Base-by-base conservation (phyloP, 371 early-diverging fungal genomes). In the Mucor velutinosus region DNA sequence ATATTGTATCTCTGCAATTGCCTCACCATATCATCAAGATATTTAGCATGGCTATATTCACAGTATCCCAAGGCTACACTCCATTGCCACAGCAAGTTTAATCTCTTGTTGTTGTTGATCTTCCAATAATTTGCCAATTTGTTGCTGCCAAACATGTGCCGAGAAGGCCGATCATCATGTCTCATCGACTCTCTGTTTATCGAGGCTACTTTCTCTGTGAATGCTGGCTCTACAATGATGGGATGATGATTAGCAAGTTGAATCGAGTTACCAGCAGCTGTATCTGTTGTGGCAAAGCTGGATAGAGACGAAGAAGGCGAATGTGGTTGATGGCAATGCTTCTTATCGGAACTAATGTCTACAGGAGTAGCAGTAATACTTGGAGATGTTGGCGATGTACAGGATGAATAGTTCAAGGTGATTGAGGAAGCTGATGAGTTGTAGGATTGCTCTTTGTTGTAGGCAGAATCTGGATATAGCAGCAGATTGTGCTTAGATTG, bases 31-130 rank as follows among this genome's bases (percentile, higher is more conserved):
- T 32, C 37, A 47, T 62, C 14, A 3, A 53, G 33, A 4, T 27
- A 4, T 49, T 62, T 62, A n/a, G 64, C 72, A 57, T 72, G 67
- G 12, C 15, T 32, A 23, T 67, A 67, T 61, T 64, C 65, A 4
- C 64, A 64, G 43, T 67, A 67, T 0, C 68, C 72, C 68, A 64
- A 61, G 1, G 72, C 43, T 4, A 64, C 49, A 41, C 67, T 47
- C 72, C 72, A 71, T 27, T 71, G 67, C 72, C 72, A 72, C 45
- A 72, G 12, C 27, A 72, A 32, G 0, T 15, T 39, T 1, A 72
- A 30, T 10, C 53, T 49, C 33, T 72, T 55, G 32, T n/a, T 47
- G 7, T 30, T 41, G n/a, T 27, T 59, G 7, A 51, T 51, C 43
- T 23, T 60, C 61, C 55, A 55, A 14, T 43, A 33, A 10, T 60